Base-by-base conservation (phyloP, 2,329 filamentous ascomycete genomes). In the Aspergillus candidus region DNA sequence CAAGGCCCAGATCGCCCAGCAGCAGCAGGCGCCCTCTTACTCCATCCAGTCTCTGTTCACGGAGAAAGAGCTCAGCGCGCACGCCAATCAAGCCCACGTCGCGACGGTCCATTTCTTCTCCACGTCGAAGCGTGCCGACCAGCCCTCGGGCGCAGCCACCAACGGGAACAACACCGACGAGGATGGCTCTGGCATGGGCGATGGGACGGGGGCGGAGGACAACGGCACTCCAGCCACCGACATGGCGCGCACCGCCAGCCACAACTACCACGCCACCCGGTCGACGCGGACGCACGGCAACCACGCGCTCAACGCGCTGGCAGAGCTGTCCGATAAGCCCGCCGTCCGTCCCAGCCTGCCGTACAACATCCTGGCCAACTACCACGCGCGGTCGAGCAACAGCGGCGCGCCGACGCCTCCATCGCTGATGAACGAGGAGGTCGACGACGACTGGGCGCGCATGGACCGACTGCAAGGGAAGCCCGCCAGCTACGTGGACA, bases 31-130 rank as follows among this genome's bases (percentile, higher is more conserved):
- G 6, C 71, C 78, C 2, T 70, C 74, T 4, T 82, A 81, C 63
- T 80, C 77, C 6, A 73, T 84, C 44, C 74, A 82, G 44, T 73
- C 75, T n/a, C 70, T 84, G 12, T 84, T 84, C 58, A 83, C 79
- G 3, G 80, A 84, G 49, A 83, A 83, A 66, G 80, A 84, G 61
- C 72, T 84, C 41, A 75, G 74, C 40, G 70, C 79, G 60, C 77
- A 79, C 43, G 79, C 78, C 48, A 80, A 81, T 53, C 73, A 75
- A 36, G 80, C 80, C 3, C 77, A 79, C 40, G 70, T 77, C 27
- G 79, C 79, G 4, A 76, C 81, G 1, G 72, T 76, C 4, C 70
- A 73, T 49, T 73, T 72, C 63, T 81, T 83, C 61, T 72, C 77
- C 43, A 77, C 78, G 44, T 76, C 76, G n/a, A 68, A 66, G 49